Conservation (phyloP, 768 basidiomycete genomes). For the Calocybe gangraenosa region DNA sequence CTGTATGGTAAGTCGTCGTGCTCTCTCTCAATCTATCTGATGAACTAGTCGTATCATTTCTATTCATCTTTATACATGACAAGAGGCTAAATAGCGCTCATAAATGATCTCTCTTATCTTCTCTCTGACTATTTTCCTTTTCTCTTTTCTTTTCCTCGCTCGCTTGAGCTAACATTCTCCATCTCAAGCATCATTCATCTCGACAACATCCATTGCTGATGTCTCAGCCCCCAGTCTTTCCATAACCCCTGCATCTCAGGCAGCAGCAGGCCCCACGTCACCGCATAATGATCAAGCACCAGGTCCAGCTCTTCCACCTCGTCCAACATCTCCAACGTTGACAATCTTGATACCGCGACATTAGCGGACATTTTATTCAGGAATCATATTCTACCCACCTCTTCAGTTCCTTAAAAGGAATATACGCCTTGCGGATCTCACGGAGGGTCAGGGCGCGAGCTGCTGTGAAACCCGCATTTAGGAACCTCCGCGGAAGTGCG, state of each 20-base stretch:
- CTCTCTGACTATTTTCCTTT: constrained; percentile 10
- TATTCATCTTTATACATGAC: constrained; percentile 3
- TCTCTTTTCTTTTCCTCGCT: constrained; percentile 34
- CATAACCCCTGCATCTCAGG: constrained; percentile 19
- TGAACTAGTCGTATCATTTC: constrained; percentile 5
- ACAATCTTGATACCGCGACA: constrained; percentile 46
- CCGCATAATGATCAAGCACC: constrained; percentile 84
- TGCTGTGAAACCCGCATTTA: constrained; percentile 47
- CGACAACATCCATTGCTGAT: constrained; percentile 1
- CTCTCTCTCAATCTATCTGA: background rate
- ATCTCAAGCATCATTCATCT: constrained; percentile 1
- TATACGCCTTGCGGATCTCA: constrained; percentile 56
- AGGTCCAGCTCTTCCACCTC: constrained; percentile 94
- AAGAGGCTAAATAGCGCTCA: constrained; percentile 18
- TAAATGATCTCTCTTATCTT: constrained; percentile 13
- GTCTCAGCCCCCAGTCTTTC: constrained; percentile 33
- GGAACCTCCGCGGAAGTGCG: constrained; percentile 59
- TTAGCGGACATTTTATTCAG: no score
- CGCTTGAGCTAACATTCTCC: constrained; percentile 8
- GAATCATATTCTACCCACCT: constrained; percentile 38
- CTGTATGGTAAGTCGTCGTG: background rate
- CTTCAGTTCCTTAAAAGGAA: constrained; percentile 45
- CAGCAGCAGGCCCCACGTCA: constrained; percentile 62
- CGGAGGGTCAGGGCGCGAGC: constrained; percentile 62
- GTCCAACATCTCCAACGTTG: constrained; percentile 81